A percentile compares a stretch with the other conserved stretches of the same genome.
phyloP scores from a whole-genome alignment of 495 filamentous ascomycete species.

The Xylaria grammica region DNA sequence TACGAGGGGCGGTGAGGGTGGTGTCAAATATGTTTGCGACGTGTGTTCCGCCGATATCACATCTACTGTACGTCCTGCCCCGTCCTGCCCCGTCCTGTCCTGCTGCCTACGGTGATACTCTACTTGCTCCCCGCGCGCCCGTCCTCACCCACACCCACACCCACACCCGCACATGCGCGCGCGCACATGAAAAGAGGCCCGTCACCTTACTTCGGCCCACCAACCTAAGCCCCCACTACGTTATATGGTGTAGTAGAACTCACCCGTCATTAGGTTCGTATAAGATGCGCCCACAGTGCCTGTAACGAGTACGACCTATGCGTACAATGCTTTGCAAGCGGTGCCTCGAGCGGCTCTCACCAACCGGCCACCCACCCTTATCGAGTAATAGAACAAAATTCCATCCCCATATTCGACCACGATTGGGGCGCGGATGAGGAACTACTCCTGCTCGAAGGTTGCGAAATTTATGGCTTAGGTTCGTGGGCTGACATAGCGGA shows the following conservation, averaged over 20 bases:
- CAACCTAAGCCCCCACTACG: no score
- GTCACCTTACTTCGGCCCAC: no score
- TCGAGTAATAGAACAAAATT: constrained; percentile 97
- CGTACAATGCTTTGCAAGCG: constrained; percentile 89
- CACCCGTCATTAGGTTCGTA: constrained; percentile 74
- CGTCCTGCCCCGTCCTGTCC: not conserved
- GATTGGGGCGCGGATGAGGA: constrained; percentile 99
- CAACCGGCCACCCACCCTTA: constrained; percentile 83
- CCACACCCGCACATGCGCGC: no score
- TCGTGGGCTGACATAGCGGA: constrained; percentile 98
- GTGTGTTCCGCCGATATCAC: constrained; percentile 95
- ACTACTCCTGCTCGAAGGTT: constrained; percentile 86
- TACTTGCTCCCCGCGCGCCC: no score
- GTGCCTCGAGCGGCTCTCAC: constrained; percentile 76
- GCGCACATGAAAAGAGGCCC: no score
- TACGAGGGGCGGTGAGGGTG: constrained; percentile 84
- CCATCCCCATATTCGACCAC: constrained; percentile 90
- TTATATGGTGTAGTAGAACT: no score
- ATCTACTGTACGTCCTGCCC: constrained; percentile 68
- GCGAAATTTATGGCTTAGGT: constrained; percentile 95
- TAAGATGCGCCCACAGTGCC: constrained; percentile 79
- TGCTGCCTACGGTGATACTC: no score
- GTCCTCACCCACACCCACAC: no score
- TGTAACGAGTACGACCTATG: constrained; percentile 98
- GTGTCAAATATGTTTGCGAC: constrained; percentile 94